Percentiles rank a stretch among this genome's conserved stretches.
These are phyloP conservation scores for Telfairia occidentalis DNA, from an alignment of 331 rosid species.

Conservation along the genomic window DNA sequence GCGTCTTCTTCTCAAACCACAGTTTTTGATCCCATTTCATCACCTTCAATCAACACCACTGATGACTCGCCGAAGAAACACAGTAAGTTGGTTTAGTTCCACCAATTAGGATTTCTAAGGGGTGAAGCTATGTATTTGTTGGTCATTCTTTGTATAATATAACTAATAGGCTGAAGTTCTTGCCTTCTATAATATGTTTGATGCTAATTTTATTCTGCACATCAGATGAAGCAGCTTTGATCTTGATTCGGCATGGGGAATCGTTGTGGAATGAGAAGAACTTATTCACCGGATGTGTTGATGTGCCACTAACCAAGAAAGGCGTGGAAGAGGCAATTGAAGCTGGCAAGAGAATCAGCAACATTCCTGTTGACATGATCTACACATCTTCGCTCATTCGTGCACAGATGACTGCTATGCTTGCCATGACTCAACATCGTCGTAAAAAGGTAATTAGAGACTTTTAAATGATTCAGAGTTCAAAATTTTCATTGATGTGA, in stretches of 20 bases:
- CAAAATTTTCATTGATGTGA: neutral
- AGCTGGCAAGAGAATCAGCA: slow-evolving; percentile 98
- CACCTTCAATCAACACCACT: slow-evolving; percentile 43
- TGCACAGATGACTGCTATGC: slow-evolving; percentile 99
- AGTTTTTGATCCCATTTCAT: slow-evolving; percentile 50
- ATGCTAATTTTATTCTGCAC: slow-evolving; percentile 10
- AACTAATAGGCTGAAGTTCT: neutral
- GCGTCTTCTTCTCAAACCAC: slow-evolving; percentile 56
- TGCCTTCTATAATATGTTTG: neutral
- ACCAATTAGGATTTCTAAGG: neutral
- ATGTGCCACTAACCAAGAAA: slow-evolving; percentile 85
- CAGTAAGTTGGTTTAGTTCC: slow-evolving; percentile 33
- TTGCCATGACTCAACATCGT: slow-evolving; percentile 97
- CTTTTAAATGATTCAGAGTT: neutral
- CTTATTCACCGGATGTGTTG: slow-evolving; percentile 97
- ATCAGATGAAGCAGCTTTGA: slow-evolving; percentile 86
- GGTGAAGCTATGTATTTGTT: neutral
- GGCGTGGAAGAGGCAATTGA: slow-evolving; percentile 97
- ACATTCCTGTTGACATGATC: slow-evolving; percentile 86
- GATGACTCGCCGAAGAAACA: slow-evolving; percentile 52
- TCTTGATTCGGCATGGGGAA: slow-evolving; percentile 90
- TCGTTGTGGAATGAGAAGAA: slow-evolving; percentile 94
- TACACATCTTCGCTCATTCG: slow-evolving; percentile 91
- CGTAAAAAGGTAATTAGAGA: slow-evolving; percentile 57
- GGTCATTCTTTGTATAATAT: neutral